Percentiles rank a stretch among this genome's conserved stretches.
These are phyloP conservation scores for Stachybotrys echinatus DNA, from an alignment of 2,329 filamentous ascomycete species.

Conservation along the genomic window DNA sequence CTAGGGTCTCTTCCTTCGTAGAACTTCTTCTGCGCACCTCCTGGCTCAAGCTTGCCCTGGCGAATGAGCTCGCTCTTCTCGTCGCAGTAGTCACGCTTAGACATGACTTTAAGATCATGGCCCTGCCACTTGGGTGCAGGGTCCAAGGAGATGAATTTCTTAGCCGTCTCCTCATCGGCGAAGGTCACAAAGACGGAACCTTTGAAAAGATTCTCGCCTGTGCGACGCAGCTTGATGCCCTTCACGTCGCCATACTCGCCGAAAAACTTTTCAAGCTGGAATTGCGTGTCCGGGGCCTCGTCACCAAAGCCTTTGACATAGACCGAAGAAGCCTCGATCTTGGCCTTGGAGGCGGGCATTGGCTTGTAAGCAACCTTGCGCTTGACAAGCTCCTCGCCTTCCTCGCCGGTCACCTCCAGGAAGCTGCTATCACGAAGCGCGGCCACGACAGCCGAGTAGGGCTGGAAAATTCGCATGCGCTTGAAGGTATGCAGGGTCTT, in stretches of 20 bases:
- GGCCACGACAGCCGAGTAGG: slow-evolving; percentile 74
- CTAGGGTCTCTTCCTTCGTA: slow-evolving; percentile 41
- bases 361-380: slow-evolving; percentile 70
- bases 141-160: slow-evolving; percentile 75
- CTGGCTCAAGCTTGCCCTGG: slow-evolving; percentile 61
- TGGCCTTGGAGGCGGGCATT: slow-evolving; percentile 53
- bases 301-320: slow-evolving; percentile 94
- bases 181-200: slow-evolving; percentile 97
- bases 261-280: slow-evolving; percentile 93
- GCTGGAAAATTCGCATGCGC: slow-evolving; percentile 93
- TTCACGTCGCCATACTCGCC: slow-evolving; percentile 72
- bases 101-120: slow-evolving; percentile 73
- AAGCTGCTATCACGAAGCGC: slow-evolving; percentile 74
- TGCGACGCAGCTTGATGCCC: slow-evolving; percentile 80
- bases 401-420: slow-evolving; percentile 68
- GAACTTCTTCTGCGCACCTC: slow-evolving; percentile 35
- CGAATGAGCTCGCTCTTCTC: slow-evolving; percentile 69
- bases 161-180: slow-evolving; percentile 67
- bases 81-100: slow-evolving; percentile 83
- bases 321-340: slow-evolving; percentile 67
- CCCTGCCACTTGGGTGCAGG: slow-evolving; percentile 82
- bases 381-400: slow-evolving; percentile 65
- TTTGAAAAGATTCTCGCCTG: slow-evolving; percentile 73
- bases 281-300: slow-evolving; percentile 78
- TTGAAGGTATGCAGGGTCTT: slow-evolving; percentile 80